These are phyloP conservation scores for Paraglomus occultum DNA, from an alignment of 192 early-diverging fungal genomes.

Conservation along the genomic window DNA sequence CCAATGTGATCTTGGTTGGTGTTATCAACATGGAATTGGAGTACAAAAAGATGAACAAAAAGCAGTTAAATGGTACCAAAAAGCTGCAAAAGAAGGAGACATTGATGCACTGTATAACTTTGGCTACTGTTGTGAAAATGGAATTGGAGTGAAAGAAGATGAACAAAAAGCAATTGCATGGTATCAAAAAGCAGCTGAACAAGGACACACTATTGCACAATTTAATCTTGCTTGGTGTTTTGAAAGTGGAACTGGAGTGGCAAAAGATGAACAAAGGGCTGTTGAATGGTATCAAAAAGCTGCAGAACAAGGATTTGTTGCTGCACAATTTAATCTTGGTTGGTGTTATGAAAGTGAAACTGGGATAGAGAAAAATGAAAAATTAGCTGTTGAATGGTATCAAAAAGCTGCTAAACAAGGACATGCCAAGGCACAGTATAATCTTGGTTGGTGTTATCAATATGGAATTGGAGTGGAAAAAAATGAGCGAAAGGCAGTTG, in stretches of 20 bases:
- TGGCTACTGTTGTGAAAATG: constrained; percentile 72
- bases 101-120: constrained; percentile 68
- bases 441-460: constrained; percentile 70
- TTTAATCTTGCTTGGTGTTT: constrained; percentile 82
- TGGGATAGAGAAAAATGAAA: constrained; percentile 47
- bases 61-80: constrained; percentile 59
- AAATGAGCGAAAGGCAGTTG: constrained; percentile 51
- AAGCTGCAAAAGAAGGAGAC: constrained; percentile 53
- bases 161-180: constrained; percentile 56
- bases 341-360: constrained; percentile 61
- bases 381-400: constrained; percentile 52
- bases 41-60: constrained; percentile 46
- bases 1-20: constrained; percentile 75
- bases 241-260: constrained; percentile 59
- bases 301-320: constrained; percentile 57
- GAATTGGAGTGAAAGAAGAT: constrained; percentile 53
- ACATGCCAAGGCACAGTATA: constrained; percentile 71
- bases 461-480: constrained; percentile 53
- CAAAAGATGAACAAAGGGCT: constrained; percentile 47
- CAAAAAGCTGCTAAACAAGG: constrained; percentile 50
- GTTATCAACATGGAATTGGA: constrained; percentile 80
- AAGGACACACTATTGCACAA: constrained; percentile 57
- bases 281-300: constrained; percentile 62
- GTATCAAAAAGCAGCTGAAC: constrained; percentile 50
- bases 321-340: constrained; percentile 53